Evolutionary conservation across 257 asterid genomes (phyloP).

Genomic region (Salvia hispanica): DNA sequence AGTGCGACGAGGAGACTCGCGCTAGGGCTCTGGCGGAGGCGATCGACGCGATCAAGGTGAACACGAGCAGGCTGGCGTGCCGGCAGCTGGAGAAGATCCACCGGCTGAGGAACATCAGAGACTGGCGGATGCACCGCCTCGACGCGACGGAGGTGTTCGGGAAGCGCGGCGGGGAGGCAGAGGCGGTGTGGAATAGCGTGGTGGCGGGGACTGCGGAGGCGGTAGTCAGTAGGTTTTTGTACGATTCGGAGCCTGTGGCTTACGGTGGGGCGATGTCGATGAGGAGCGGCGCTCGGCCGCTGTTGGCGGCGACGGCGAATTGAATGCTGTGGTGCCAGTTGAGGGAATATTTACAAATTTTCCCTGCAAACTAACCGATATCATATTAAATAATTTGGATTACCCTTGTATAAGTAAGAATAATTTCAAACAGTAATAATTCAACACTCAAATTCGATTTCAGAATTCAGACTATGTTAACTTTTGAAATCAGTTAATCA

Average conservation of each 20-base stretch:
- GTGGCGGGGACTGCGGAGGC: constrained; percentile 59
- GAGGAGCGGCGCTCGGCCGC: constrained; percentile 34
- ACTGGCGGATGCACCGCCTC: constrained; percentile 79
- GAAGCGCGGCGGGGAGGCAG: constrained; percentile 53
- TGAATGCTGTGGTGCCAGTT: constrained; percentile 26
- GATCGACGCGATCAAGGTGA: constrained; percentile 53
- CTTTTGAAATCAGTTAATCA: too few species aligned
- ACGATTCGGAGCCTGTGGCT: constrained; percentile 34
- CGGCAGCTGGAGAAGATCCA: constrained; percentile 62
- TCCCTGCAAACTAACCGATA: constrained; percentile 1
- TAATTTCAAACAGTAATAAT: too few species aligned
- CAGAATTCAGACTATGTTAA: too few species aligned
- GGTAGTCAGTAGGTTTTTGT: constrained; percentile 55
- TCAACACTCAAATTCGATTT: too few species aligned
- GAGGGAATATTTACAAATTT: constrained; percentile 34
- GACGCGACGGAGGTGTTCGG: constrained; percentile 74
- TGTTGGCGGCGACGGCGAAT: constrained; percentile 44
- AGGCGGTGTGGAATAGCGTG: constrained; percentile 62
- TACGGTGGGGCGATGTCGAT: constrained; percentile 35
- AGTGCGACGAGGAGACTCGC: constrained; percentile 41
- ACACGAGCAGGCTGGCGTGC: constrained; percentile 60
- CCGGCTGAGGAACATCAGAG: constrained; percentile 49
- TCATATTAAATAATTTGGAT: constrained; percentile 11
- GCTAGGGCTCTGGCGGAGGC: constrained; percentile 55
- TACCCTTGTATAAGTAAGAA: too few species aligned